Evolutionary conservation across 768 basidiomycete species (phyloP).

Genomic region (Strobilomyces confusus): DNA sequence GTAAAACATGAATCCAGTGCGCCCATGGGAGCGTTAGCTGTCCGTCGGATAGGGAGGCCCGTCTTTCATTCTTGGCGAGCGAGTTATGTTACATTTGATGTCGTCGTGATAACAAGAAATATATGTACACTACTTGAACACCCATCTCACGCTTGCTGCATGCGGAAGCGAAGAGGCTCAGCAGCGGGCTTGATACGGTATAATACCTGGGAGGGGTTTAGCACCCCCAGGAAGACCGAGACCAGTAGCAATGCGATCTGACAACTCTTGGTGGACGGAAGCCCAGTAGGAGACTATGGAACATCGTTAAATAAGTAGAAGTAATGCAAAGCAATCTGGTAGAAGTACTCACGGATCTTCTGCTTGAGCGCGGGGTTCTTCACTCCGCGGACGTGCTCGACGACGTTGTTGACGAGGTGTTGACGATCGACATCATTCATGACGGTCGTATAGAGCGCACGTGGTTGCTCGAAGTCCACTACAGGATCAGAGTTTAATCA

Average conservation of each 20-base stretch:
- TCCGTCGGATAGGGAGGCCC: too few relatives aligned
- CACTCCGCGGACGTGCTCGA: constrained; percentile 56
- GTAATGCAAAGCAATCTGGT: neutral
- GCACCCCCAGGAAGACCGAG: constrained; percentile 52
- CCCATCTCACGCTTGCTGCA: constrained; percentile 4
- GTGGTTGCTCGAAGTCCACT: constrained; percentile 88
- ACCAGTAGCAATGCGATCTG: constrained; percentile 74
- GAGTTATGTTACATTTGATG: neutral
- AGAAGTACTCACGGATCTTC: constrained; percentile 54
- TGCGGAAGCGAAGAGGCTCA: constrained; percentile 53
- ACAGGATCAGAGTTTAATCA: neutral
- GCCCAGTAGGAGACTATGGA: constrained; percentile 71
- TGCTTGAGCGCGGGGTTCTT: constrained; percentile 59
- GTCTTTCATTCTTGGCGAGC: neutral
- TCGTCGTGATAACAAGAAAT: neutral
- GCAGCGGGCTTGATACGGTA: constrained; percentile 54
- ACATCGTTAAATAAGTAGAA: neutral
- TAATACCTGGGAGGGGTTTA: constrained; percentile 51
- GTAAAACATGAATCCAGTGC: too few relatives aligned
- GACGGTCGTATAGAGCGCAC: constrained; percentile 64
- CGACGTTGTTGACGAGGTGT: constrained; percentile 64
- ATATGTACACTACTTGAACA: neutral
- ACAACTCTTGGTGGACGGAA: constrained; percentile 69
- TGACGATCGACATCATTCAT: constrained; percentile 57
- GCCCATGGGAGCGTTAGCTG: too few relatives aligned